phyloP scores from a whole-genome alignment of 495 filamentous ascomycete genomes.

The Friedmanniomyces simplex region DNA sequence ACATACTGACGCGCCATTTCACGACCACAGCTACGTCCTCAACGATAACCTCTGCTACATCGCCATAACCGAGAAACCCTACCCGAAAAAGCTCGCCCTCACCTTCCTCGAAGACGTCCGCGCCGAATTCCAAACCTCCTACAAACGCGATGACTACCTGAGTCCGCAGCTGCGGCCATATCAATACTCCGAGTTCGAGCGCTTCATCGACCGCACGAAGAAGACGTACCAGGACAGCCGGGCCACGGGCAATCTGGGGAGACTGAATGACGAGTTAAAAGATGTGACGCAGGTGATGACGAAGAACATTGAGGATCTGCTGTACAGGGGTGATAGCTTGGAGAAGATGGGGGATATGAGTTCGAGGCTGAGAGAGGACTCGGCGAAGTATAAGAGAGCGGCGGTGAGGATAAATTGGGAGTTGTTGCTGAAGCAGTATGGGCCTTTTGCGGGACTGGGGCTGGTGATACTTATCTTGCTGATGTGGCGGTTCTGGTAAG shows the following conservation, averaged over 20 bases:
- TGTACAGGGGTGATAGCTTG: conserved; percentile 89
- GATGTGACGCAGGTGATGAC: conserved; percentile 99
- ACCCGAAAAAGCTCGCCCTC: conserved; percentile 96
- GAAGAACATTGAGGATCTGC: conserved; percentile 97
- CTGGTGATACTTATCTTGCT: conserved; percentile 18
- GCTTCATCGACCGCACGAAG: conserved; percentile 87
- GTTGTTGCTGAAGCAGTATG: conserved; percentile 72
- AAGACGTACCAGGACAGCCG: conserved; percentile 89
- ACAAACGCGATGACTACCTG: conserved; percentile 61
- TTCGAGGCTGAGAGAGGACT: conserved; percentile 75
- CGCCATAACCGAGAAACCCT: conserved; percentile 83
- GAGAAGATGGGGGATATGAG: conserved; percentile 98
- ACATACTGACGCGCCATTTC: background rate
- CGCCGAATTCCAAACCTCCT: conserved; percentile 82
- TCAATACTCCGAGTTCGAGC: conserved; percentile 95
- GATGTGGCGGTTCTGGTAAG: conserved; percentile 19
- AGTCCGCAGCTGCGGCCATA: conserved; percentile 73
- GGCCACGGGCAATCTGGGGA: conserved; percentile 75
- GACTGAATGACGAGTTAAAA: conserved; percentile 86
- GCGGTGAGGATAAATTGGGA: conserved; percentile 99
- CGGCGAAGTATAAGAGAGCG: conserved; percentile 81
- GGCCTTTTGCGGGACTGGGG: conserved; percentile 16
- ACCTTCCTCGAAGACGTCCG: conserved; percentile 90
- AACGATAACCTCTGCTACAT: conserved; percentile 74
- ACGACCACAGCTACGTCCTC: conserved; percentile 64